Evolutionary conservation across 1,284 basidiomycete species (phyloP).

Genomic region (Gymnopus androsaceus): DNA sequence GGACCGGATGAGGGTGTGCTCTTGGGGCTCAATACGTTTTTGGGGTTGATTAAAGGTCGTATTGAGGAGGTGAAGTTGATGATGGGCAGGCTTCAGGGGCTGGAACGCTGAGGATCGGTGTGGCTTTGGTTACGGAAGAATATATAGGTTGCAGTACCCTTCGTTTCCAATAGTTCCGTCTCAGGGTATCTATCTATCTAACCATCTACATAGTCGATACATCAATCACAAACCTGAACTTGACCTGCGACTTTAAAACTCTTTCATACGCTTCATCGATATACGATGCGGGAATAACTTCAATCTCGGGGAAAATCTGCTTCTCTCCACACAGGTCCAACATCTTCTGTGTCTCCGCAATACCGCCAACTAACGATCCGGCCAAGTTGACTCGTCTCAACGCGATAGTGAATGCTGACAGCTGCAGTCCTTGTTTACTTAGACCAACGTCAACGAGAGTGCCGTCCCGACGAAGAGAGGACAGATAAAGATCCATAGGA

Average conservation of each 20-base stretch:
- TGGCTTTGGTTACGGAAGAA: no score
- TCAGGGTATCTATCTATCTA: no score
- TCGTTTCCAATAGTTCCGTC: no score
- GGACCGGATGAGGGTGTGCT: slow-evolving; percentile 83
- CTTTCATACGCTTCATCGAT: slow-evolving; percentile 14
- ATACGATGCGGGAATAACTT: slow-evolving; percentile 9
- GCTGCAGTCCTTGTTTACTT: background rate
- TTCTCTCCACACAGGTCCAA: slow-evolving; percentile 13
- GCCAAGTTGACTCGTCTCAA: background rate
- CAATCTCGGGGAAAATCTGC: slow-evolving; percentile 7
- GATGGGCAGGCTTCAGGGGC: no score
- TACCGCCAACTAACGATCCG: slow-evolving; percentile 8
- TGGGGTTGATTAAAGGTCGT: slow-evolving; percentile 59
- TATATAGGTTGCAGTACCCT: no score
- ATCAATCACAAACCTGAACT: slow-evolving; percentile 15
- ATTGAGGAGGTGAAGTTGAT: slow-evolving; percentile 44
- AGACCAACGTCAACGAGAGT: slow-evolving; percentile 5
- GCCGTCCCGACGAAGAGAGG: background rate
- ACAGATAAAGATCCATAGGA: background rate
- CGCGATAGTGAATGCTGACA: background rate
- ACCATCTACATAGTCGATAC: slow-evolving; percentile 12
- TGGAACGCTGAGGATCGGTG: no score
- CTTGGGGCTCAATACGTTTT: slow-evolving; percentile 66
- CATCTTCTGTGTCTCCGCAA: slow-evolving; percentile 12
- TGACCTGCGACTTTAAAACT: slow-evolving; percentile 11